phyloP scores from a whole-genome alignment of 2,329 filamentous ascomycete species.

The Aureobasidium leucospermi region DNA sequence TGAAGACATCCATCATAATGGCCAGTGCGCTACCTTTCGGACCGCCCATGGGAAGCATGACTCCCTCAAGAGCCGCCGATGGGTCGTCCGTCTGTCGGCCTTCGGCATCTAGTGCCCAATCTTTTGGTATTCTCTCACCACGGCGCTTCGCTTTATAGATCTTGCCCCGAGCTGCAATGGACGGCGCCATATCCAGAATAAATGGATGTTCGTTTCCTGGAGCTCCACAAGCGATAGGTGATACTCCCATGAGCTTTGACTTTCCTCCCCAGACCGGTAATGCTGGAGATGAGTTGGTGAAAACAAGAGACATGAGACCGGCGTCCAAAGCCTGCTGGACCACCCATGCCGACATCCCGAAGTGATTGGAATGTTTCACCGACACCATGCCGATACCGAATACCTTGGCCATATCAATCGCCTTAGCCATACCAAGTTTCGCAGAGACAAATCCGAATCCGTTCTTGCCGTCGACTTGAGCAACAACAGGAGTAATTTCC shows the following conservation, averaged over 20 bases:
- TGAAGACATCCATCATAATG: constrained; percentile 88
- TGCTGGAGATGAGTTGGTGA: constrained; percentile 58
- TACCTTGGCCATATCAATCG: constrained; percentile 56
- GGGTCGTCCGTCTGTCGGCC: constrained; percentile 54
- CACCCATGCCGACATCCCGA: constrained; percentile 72
- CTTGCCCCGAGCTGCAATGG: constrained; percentile 59
- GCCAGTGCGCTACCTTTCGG: constrained; percentile 71
- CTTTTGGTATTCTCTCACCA: constrained; percentile 58
- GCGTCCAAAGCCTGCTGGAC: constrained; percentile 68
- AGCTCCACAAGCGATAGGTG: constrained; percentile 65
- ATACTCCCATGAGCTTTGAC: constrained; percentile 61
- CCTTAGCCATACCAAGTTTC: constrained; percentile 54
- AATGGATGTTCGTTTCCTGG: constrained; percentile 55
- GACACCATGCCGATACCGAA: constrained; percentile 67
- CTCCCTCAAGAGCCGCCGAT: constrained; percentile 60
- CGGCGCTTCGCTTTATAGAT: constrained; percentile 60
- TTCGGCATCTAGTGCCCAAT: constrained; percentile 67
- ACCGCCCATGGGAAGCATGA: constrained; percentile 82
- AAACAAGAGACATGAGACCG: constrained; percentile 51
- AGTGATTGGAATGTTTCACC: constrained; percentile 70
- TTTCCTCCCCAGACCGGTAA: constrained; percentile 62
- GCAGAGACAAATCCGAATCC: constrained; percentile 68
- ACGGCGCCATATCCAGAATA: constrained; percentile 64
- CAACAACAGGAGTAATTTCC: constrained; percentile 62
- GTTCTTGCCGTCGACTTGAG: constrained; percentile 58